Evolutionary conservation across 768 basidiomycete genomes (phyloP), one percentile per base, ranked within the genome.

Genomic region (Rhizopogon vesiculosus): DNA sequence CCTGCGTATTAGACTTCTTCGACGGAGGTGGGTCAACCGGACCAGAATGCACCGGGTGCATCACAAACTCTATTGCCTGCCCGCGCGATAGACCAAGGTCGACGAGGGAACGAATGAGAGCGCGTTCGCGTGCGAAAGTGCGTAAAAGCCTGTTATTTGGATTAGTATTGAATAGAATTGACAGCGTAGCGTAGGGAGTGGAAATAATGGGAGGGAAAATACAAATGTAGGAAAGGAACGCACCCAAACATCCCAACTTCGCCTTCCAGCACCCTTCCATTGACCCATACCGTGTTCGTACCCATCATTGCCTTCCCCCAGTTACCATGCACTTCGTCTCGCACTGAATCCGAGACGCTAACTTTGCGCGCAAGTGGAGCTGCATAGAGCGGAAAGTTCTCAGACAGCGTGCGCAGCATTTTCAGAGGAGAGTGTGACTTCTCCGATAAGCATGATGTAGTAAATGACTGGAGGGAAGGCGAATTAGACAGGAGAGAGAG

Each of bases 301-400:
- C 87, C 84, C 42, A 70, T 74, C 56, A 81, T 74, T 15, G 75
- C 80, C 56, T 77, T 81, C 28, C 18, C 59, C 56, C 81, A 77
- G 59, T 92, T 92, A 7, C 64, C 65, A 19, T 75, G 64, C 6
- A 93, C 66, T 63, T 91, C 90, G 0, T 77, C 68, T 1, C 66
- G 63, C 8, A 96, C 62, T 12, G 70, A 73, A 8, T 71, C 66
- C 55, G 82, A 79, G 3, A 82, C 72, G 1, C 72, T 62, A 42
- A 93, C 82, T 55, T 87, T 84, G 3, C 92, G 83, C 0, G 89
- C 81, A 31, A 97, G 75, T 3, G 85, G 75, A 0, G 84, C 78
- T 1, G 86, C 86, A 64, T 95, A 96, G 66, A 83, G 87, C 0
- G 96, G 95, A 72, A 98, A 96, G 69, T 95, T 87, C 64, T 94